A percentile compares a stretch with the other conserved stretches of the same genome.
Evolutionary conservation across 345 rosid species (phyloP).

Genomic region (Combretum micranthum): DNA sequence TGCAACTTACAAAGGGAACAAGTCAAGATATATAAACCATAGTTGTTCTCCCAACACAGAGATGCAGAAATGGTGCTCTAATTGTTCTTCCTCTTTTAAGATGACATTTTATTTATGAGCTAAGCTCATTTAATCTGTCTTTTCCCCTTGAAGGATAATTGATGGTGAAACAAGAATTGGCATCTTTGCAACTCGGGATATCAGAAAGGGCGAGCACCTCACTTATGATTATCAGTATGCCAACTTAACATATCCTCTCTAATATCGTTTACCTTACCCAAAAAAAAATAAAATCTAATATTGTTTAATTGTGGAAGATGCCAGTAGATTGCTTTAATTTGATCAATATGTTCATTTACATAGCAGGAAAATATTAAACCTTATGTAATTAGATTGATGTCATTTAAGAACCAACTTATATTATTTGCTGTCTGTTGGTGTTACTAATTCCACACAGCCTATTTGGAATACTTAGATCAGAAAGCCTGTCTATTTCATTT

Average conservation of each 20-base stretch:
- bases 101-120: slow-evolving; percentile 3
- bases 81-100: slow-evolving; percentile 14
- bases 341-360: too few relatives aligned
- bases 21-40: slow-evolving; percentile 92
- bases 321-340: too few relatives aligned
- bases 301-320: too few relatives aligned
- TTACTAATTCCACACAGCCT: too few relatives aligned
- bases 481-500: too few relatives aligned
- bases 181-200: slow-evolving; percentile 72
- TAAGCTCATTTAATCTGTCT: slow-evolving; percentile 9
- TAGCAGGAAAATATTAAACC: too few relatives aligned
- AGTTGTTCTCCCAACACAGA: slow-evolving; percentile 91
- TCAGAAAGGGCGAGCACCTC: slow-evolving; percentile 78
- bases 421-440: too few relatives aligned
- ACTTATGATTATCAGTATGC: slow-evolving; percentile 95
- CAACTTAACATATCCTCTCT: slow-evolving; percentile 11
- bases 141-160: slow-evolving; percentile 54
- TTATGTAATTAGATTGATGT: too few relatives aligned
- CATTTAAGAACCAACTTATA: too few relatives aligned
- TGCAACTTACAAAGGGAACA: slow-evolving; percentile 92
- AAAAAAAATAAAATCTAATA: too few relatives aligned
- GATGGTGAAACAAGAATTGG: slow-evolving; percentile 98
- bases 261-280: too few relatives aligned
- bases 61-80: slow-evolving; percentile 92
- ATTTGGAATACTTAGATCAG: too few relatives aligned